Percentiles rank a stretch among this genome's conserved stretches.
Evolutionary conservation across 805 yeast genomes (phyloP).

Genomic region (Debaryomyces hansenii): DNA sequence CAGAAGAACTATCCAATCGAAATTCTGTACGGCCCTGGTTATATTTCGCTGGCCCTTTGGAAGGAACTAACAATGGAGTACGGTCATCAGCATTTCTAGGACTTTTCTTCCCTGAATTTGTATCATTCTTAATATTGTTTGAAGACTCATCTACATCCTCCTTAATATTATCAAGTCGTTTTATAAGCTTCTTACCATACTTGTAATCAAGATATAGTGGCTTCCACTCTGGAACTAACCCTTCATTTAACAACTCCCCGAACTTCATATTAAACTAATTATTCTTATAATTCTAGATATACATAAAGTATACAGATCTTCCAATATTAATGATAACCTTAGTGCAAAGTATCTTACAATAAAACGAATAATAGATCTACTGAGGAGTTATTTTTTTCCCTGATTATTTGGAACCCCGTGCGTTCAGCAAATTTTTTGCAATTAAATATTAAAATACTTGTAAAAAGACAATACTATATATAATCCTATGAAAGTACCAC

Average conservation of each 20-base stretch:
- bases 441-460: too few species aligned
- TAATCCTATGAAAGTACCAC: too few species aligned
- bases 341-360: too few species aligned
- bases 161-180: slow-evolving; percentile 25
- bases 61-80: slow-evolving; percentile 23
- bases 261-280: slow-evolving; percentile 52
- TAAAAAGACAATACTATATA: too few species aligned
- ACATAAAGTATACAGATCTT: not conserved
- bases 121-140: slow-evolving; percentile 4
- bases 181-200: slow-evolving; percentile 54
- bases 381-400: too few species aligned
- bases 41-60: not conserved
- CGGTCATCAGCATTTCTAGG: slow-evolving; percentile 17
- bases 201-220: slow-evolving; percentile 76
- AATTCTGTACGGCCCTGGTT: not conserved
- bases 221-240: slow-evolving; percentile 85
- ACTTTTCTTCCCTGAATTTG: not conserved
- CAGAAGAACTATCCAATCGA: not conserved
- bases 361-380: too few species aligned
- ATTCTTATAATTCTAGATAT: not conserved
- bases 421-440: too few species aligned
- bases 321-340: not conserved
- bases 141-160: slow-evolving; percentile 13
- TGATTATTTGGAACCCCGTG: too few species aligned
- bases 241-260: slow-evolving; percentile 64